Conservation (phyloP, 306 rosid species). For the Inga leiocalycina region DNA sequence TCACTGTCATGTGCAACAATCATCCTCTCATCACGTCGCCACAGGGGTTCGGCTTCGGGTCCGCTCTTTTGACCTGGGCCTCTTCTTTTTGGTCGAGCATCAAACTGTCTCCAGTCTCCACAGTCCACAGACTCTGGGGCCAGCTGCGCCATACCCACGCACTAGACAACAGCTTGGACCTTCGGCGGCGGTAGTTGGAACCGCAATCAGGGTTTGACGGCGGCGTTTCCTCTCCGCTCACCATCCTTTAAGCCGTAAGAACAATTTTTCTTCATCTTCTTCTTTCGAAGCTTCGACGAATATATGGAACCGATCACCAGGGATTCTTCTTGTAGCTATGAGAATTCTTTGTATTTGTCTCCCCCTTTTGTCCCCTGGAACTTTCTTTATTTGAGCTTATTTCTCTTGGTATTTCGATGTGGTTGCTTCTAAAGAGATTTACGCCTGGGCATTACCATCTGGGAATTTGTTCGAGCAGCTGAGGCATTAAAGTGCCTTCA, state of each 20-base stretch:
- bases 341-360: background rate
- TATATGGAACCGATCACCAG: background rate
- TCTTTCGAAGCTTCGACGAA: background rate
- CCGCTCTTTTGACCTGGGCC: conserved; percentile 16
- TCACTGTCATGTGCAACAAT: background rate
- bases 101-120: conserved; percentile 3
- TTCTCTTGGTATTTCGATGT: background rate
- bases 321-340: background rate
- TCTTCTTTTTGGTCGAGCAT: background rate
- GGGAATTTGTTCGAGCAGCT: conserved; percentile 16
- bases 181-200: conserved; percentile 22
- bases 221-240: conserved; percentile 28
- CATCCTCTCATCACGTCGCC: background rate
- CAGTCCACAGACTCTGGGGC: background rate
- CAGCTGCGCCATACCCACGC: background rate
- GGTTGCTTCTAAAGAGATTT: background rate
- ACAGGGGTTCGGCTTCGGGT: background rate
- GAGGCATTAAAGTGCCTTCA: background rate
- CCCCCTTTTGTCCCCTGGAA: background rate
- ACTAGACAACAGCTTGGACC: conserved; percentile 3
- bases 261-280: background rate
- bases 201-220: conserved; percentile 33
- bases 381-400: background rate
- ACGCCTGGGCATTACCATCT: background rate
- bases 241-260: conserved; percentile 7